Evolutionary conservation across 352 stramenopile genomes (phyloP), one percentile per base, ranked within the genome.

Genomic region (Phytophthora multivora): DNA sequence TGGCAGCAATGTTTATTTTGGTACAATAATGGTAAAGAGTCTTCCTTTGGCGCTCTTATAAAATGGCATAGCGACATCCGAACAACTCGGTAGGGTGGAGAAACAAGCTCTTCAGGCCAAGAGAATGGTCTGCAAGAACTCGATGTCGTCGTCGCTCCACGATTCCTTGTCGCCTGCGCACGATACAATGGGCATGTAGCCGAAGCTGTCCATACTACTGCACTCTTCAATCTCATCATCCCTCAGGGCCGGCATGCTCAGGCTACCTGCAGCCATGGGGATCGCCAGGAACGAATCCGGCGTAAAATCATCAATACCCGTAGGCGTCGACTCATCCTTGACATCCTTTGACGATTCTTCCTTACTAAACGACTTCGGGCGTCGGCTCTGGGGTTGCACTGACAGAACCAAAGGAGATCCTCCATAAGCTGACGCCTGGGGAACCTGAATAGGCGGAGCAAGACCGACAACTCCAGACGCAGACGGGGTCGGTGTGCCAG

Each of bases 71-170:
- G 65, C 65, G 53, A 73, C 54, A 64, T 40, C 53, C 36, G 31
- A 73, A 61, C 52, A 66, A 61, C 59, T 70, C 46, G 50, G 42
- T 62, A 60, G 42, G 33, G 23, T 52, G 31, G 21, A 41, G 13
- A n/a, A 16, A 33, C 10, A 41, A 16, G 13, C 15, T 28, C 6
- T 51, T 59, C 83, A 91, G 2, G 75, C 69, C 19, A 94, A 71
- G 35, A 92, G 56, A 64, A 94, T 67, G 25, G 66, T 88, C 63
- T 91, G 83, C 43, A 94, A 65, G 50, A 94, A 89, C 43, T 90
- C 71, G 52, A 94, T 91, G 56, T 94, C 85, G 39, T 90, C 83
- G 55, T 92, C 85, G 40, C 69, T 90, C 85, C 85, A 94, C 48
- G 81, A 70, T 53, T 91, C 77, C 31, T 75, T 78, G 36, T 89